phyloP scores from a whole-genome alignment of 768 basidiomycete genomes.

The Zangia roseola region DNA sequence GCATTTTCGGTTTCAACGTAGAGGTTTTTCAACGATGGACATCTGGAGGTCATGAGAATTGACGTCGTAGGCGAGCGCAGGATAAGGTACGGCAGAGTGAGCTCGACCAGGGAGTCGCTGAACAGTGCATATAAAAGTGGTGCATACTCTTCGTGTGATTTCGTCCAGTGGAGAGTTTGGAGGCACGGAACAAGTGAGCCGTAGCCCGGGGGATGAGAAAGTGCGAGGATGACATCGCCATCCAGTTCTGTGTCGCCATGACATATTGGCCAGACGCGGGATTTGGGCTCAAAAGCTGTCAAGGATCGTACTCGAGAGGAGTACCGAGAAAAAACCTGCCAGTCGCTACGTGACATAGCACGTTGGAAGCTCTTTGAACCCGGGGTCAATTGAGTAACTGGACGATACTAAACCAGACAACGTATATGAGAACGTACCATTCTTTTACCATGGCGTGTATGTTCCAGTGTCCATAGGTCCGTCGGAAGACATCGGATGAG shows the following conservation, averaged over 20 bases:
- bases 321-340: slow-evolving; percentile 29
- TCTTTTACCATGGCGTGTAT: neutral
- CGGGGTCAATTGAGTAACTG: slow-evolving; percentile 5
- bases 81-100: slow-evolving; percentile 8
- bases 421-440: slow-evolving; percentile 16
- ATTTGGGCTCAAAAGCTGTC: neutral
- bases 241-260: slow-evolving; percentile 7
- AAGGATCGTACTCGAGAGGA: slow-evolving; percentile 21
- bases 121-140: slow-evolving; percentile 21
- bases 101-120: slow-evolving; percentile 19
- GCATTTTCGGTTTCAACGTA: neutral
- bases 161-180: slow-evolving; percentile 21
- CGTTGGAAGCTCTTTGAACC: slow-evolving; percentile 20
- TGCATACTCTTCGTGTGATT: slow-evolving; percentile 11
- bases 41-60: slow-evolving; percentile 16
- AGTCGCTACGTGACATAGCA: slow-evolving; percentile 27
- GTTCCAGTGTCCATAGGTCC: slow-evolving; percentile 26
- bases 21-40: slow-evolving; percentile 20
- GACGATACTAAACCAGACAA: neutral
- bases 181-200: slow-evolving; percentile 23
- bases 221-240: slow-evolving; percentile 25
- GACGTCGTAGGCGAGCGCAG: slow-evolving; percentile 19
- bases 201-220: slow-evolving; percentile 22
- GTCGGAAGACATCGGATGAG: slow-evolving; percentile 27
- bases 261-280: neutral